Base-by-base conservation (phyloP, 1,139 yeast species). In the Blastobotrys persicus region DNA sequence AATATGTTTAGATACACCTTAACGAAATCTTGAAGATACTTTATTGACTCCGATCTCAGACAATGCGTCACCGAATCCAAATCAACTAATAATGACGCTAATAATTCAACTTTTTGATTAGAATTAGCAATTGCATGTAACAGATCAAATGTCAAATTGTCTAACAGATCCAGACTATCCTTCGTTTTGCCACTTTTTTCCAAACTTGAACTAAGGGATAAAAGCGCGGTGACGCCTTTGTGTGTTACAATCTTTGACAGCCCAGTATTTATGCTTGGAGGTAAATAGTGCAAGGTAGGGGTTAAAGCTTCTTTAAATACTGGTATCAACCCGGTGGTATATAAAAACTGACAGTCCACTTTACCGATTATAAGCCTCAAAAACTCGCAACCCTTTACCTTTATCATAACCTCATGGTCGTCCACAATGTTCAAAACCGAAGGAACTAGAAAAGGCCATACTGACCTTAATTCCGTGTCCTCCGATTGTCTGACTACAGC, bases 401-500 rank as follows among this genome's bases (percentile, higher is more conserved):
- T 79, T 47, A 73, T 65, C 5, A 56, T 54, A 0, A 77, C 70
- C 19, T 77, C 79, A 46, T 74, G 73, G 52, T 78, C 79, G 57
- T 81, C 85, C 17, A 79, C 61, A 9, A 79, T 61, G 51, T 78
- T 78, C 19, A 81, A 58, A 9, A 68, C 18, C 14, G 45, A 35
- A n/a, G 45, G 35, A 9, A 43, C 32, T 13, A 34, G 23, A 16
- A 35, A 44, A 14, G 46, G 23, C 26, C 31, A 31, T 2, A 33
- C 31, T 12, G 44, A 16, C 23, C 47, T 38, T 3, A 32, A 28
- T 31, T 46, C 26, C 9, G 26, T 19, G 34, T 42, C 33, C 32
- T 41, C 47, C 12, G 39, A 32, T 7, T 28, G n/a, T 16, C 43
- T 40, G 3, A 28, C 34, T 12, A 31, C 35, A 11, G 33, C 40